phyloP scores from a whole-genome alignment of 208 protist species.

The Balamuthia mandrillaris region DNA sequence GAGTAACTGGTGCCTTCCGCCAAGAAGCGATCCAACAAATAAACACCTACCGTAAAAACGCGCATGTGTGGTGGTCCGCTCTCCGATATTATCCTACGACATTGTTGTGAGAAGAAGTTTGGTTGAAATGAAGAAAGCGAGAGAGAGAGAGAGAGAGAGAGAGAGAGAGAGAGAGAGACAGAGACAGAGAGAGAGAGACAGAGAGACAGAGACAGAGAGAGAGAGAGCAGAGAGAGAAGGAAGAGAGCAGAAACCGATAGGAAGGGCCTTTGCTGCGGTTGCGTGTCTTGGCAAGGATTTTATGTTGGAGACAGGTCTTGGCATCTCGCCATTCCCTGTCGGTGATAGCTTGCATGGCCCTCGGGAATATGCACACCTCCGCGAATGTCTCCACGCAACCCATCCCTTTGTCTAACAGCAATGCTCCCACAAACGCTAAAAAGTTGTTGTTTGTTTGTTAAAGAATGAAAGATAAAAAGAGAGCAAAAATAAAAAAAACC shows the following conservation, averaged over 20 bases:
- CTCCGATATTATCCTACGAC: not conserved
- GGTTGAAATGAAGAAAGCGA: not conserved
- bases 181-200: not conserved
- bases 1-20: not conserved
- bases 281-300: too few relatives aligned
- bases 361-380: not conserved
- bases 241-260: too few relatives aligned
- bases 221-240: too few relatives aligned
- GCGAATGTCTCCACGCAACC: not conserved
- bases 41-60: not conserved
- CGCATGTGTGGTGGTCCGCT: not conserved
- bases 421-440: not conserved
- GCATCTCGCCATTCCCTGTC: not conserved
- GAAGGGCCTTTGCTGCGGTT: too few relatives aligned
- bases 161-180: not conserved
- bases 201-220: too few relatives aligned
- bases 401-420: not conserved
- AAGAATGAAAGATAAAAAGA: not conserved
- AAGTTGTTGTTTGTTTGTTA: not conserved
- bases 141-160: not conserved
- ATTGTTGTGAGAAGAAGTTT: not conserved
- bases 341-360: not conserved
- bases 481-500: not conserved
- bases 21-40: not conserved
- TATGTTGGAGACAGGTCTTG: too few relatives aligned